These are phyloP conservation scores for Backusella psychrophila DNA, from an alignment of 192 early-diverging fungal species.

Conservation along the genomic window DNA sequence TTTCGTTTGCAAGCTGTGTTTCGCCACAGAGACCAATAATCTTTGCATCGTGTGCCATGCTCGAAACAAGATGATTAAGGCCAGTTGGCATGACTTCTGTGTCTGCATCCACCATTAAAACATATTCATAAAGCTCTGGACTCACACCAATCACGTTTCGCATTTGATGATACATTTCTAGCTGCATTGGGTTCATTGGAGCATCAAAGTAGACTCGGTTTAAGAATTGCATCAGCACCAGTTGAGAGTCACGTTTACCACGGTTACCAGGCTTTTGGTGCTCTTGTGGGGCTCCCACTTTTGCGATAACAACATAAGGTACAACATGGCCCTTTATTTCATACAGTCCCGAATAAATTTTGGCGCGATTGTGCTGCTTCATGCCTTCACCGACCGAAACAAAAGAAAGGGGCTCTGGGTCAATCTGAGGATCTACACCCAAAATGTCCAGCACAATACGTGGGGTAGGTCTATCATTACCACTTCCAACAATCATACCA, in stretches of 20 bases:
- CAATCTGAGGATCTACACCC: constrained; percentile 76
- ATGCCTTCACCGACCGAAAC: constrained; percentile 87
- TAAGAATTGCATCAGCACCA: constrained; percentile 96
- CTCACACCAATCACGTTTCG: constrained; percentile 97
- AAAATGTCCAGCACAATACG: constrained; percentile 91
- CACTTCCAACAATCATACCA: constrained; percentile 93
- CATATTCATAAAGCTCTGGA: constrained; percentile 92
- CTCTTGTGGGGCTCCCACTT: constrained; percentile 86
- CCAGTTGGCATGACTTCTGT: constrained; percentile 89
- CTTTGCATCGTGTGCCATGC: constrained; percentile 86
- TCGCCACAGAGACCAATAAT: constrained; percentile 96
- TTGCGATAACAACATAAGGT: constrained; percentile 92
- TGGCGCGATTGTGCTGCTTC: constrained; percentile 91
- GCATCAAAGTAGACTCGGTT: constrained; percentile 93
- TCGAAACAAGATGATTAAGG: constrained; percentile 85
- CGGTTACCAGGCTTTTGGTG: constrained; percentile 85
- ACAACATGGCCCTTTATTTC: constrained; percentile 86
- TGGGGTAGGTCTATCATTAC: constrained; percentile 97
- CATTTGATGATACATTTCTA: constrained; percentile 98
- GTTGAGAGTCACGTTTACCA: constrained; percentile 98
- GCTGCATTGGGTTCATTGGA: constrained; percentile 92
- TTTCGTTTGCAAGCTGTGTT: constrained; percentile 89
- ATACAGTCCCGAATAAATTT: constrained; percentile 95
- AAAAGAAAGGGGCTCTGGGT: constrained; percentile 78
- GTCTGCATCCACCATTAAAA: constrained; percentile 97